phyloP scores from a whole-genome alignment of 129 eudicot genomes.

The Pulicaria dysenterica region DNA sequence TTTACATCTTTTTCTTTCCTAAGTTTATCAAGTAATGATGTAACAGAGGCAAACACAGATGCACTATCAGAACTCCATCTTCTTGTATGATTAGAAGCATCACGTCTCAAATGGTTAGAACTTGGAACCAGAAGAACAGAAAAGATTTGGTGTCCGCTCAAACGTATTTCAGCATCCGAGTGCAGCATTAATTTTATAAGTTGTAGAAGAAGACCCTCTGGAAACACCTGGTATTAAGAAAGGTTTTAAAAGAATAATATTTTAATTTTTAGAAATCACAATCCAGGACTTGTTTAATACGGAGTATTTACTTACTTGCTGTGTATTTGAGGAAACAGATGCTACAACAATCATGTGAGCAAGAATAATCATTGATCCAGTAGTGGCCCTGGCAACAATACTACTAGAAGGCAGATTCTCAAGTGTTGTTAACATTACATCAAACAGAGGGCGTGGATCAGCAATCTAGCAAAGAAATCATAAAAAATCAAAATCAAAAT shows the following conservation, averaged over 20 bases:
- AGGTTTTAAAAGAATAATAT: background rate
- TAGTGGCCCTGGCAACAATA: slow-evolving; percentile 72
- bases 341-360: slow-evolving; percentile 85
- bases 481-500: slow-evolving; percentile 9
- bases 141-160: slow-evolving; percentile 84
- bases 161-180: slow-evolving; percentile 80
- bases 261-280: background rate
- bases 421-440: slow-evolving; percentile 81
- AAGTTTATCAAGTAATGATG: slow-evolving; percentile 83
- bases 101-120: slow-evolving; percentile 59
- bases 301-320: slow-evolving; percentile 68
- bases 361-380: slow-evolving; percentile 82
- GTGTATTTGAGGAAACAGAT: slow-evolving; percentile 57
- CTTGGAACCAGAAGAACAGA: slow-evolving; percentile 80
- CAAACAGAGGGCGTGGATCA: slow-evolving; percentile 73
- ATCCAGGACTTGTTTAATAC: background rate
- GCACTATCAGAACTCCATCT: slow-evolving; percentile 70
- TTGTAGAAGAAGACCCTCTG: slow-evolving; percentile 85
- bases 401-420: slow-evolving; percentile 71
- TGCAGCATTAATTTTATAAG: slow-evolving; percentile 84
- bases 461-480: slow-evolving; percentile 49
- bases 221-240: slow-evolving; percentile 60
- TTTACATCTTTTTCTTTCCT: slow-evolving; percentile 65
- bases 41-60: slow-evolving; percentile 66
- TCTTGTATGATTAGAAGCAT: slow-evolving; percentile 54